Evolutionary conservation across 2,329 filamentous ascomycete genomes (phyloP), one percentile per base, ranked within the genome.

Genomic region (Fusarium sp.): DNA sequence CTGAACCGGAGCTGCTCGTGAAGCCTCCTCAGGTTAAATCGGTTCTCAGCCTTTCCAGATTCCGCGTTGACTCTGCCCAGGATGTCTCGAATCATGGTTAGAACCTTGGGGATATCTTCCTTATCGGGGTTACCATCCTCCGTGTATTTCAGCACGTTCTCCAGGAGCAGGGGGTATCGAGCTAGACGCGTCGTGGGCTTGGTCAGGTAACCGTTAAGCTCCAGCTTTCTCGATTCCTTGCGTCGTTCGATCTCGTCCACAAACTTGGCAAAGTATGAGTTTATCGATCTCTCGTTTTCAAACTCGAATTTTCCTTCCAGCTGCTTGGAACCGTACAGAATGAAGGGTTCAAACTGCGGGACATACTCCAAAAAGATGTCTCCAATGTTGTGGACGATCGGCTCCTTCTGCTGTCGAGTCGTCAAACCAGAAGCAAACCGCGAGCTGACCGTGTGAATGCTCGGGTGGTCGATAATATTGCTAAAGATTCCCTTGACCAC

Each of bases 271-370:
- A 99, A 99, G 40, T 87, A 88, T 1, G 90, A 87, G 75, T 99
- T 99, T 61, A 89, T 87, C 14, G 91, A 90, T 73, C 96, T 93
- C 81, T 99, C 96, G 75, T 96, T 96, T 80, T 99, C 96, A 77
- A 98, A 99, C 77, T 97, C 96, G 76, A 95, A 97, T 79, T 99
- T 98, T 73, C 92, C 96, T 78, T 97, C 96, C 50, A 99, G 84
- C 79, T 99, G 96, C 77, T 94, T 97, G 40, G 95, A 92, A 76
- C 96, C 96, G 76, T 99, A 99, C 76, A 91, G 89, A 77, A 99
- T 97, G 77, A 99, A 99, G 0, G 96, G 96, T 73, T 94, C 91
- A 76, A 99, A 99, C 71, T 92, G 91, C 9, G 94, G 93, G 11
- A 95, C 94, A 76, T 90, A 97, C 77, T 97, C 92, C 57, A 97